phyloP scores from a whole-genome alignment of 2,329 filamentous ascomycete genomes.

The Sphaerulina musiva region DNA sequence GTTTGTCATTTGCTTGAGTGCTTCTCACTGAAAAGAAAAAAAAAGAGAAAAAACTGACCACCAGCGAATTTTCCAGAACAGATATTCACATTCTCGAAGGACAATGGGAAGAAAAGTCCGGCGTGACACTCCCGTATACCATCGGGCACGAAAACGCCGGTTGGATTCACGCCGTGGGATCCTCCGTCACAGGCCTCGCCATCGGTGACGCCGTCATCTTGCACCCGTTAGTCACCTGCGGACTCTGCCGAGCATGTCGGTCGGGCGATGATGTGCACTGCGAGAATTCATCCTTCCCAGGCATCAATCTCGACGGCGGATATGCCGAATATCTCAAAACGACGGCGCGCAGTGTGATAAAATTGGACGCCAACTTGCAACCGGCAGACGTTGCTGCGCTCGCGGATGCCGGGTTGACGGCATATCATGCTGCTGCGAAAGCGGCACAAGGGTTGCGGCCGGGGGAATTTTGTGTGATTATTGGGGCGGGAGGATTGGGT shows the following conservation, averaged over 20 bases:
- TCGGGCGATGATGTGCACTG: conserved; percentile 27
- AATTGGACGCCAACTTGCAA: conserved; percentile 23
- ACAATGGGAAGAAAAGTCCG: conserved; percentile 24
- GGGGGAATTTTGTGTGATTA: conserved; percentile 23
- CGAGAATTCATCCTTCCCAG: conserved; percentile 22
- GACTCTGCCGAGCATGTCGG: conserved; percentile 24
- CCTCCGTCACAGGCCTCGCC: conserved; percentile 19
- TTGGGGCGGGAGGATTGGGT: conserved; percentile 23
- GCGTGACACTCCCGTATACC: conserved; percentile 24
- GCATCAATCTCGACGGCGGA: conserved; percentile 25
- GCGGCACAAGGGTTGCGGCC: conserved; percentile 23
- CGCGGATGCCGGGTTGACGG: conserved; percentile 25
- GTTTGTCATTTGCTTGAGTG: neutral
- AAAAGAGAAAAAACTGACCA: neutral
- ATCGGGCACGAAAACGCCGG: conserved; percentile 27
- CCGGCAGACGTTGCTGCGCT: conserved; percentile 26
- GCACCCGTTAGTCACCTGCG: conserved; percentile 25
- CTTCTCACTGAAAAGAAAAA: no score
- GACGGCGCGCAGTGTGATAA: conserved; percentile 26
- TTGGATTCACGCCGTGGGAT: conserved; percentile 22
- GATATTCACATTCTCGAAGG: conserved; percentile 27
- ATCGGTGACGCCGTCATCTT: conserved; percentile 25
- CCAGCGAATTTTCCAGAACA: conserved; percentile 12
- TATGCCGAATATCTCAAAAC: conserved; percentile 26
- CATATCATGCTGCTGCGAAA: conserved; percentile 24